Evolutionary conservation across 140 eudicot genomes (phyloP).

Genomic region (Oenanthe javanica): DNA sequence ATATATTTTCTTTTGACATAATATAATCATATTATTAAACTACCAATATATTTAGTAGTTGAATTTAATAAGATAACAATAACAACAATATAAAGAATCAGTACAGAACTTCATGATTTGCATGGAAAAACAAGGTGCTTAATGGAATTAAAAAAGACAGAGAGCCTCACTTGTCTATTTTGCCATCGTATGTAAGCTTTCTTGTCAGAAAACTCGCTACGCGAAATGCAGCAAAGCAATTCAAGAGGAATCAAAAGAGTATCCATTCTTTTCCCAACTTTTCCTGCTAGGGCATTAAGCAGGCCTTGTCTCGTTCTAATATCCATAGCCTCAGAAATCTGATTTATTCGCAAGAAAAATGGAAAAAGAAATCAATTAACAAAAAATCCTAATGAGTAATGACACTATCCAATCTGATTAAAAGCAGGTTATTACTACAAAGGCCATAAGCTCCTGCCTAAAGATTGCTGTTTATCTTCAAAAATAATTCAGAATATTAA

Average conservation of each 20-base stretch:
- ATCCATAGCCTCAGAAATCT: constrained; percentile 97
- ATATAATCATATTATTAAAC: not conserved
- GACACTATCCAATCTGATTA: constrained; percentile 1
- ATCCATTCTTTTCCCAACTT: constrained; percentile 94
- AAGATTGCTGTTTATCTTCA: not conserved
- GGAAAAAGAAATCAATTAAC: not conserved
- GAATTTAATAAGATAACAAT: not conserved
- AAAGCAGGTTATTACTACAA: not conserved
- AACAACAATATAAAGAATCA: not conserved
- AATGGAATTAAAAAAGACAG: constrained; percentile 15
- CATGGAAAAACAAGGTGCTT: not conserved
- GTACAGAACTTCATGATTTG: not conserved
- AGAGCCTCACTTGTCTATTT: constrained; percentile 82
- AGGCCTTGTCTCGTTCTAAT: constrained; percentile 90
- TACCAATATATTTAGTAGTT: not conserved
- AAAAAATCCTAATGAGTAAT: not conserved
- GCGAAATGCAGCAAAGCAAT: constrained; percentile 77
- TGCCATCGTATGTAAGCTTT: constrained; percentile 96
- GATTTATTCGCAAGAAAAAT: constrained; percentile 23
- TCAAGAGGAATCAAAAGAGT: constrained; percentile 88
- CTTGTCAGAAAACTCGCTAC: constrained; percentile 95
- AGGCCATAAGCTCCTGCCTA: not conserved
- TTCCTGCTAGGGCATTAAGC: constrained; percentile 85
- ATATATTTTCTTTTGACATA: not conserved
- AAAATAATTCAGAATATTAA: not conserved